Percentiles rank a stretch among this genome's conserved stretches.
Conservation (phyloP, 805 yeast species). For the Myxozyma nipponensis region DNA sequence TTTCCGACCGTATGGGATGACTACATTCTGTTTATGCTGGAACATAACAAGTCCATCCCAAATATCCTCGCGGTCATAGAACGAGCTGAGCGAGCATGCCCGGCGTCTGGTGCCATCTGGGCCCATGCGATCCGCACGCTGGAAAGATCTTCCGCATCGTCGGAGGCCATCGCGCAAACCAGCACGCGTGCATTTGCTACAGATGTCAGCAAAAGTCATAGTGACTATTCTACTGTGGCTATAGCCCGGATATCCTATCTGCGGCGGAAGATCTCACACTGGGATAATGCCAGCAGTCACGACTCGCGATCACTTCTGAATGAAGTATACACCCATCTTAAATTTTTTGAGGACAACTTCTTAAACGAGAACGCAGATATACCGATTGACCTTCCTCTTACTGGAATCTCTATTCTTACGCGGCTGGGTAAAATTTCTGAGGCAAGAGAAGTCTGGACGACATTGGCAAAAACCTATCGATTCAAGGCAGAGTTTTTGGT, state of each 20-base stretch:
- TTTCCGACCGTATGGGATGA: slow-evolving; percentile 33
- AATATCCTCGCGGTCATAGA: slow-evolving; percentile 12
- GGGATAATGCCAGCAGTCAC: slow-evolving; percentile 1
- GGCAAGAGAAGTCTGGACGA: slow-evolving; percentile 24
- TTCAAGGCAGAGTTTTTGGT: slow-evolving; percentile 50
- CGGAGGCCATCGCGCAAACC: slow-evolving; percentile 4
- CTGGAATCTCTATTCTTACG: slow-evolving; percentile 6
- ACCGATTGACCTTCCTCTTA: neutral
- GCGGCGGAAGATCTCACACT: slow-evolving; percentile 7
- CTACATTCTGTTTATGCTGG: slow-evolving; percentile 31
- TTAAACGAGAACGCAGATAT: neutral
- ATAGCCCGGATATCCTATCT: slow-evolving; percentile 17
- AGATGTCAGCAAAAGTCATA: slow-evolving; percentile 7
- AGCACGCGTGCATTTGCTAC: slow-evolving; percentile 17
- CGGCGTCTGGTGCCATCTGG: slow-evolving; percentile 32
- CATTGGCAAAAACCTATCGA: slow-evolving; percentile 33
- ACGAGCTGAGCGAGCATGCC: slow-evolving; percentile 31
- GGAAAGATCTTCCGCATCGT: slow-evolving; percentile 9
- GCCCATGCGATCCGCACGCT: slow-evolving; percentile 24
- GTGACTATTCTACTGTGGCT: slow-evolving; percentile 11
- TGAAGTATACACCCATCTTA: neutral
- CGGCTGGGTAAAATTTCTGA: slow-evolving; percentile 1
- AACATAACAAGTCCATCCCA: slow-evolving; percentile 6
- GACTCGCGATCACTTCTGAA: neutral
- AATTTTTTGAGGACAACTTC: neutral